These are phyloP conservation scores for Debaryomycetaceae sp. DNA, from an alignment of 1,139 yeast genomes.

Conservation along the genomic window DNA sequence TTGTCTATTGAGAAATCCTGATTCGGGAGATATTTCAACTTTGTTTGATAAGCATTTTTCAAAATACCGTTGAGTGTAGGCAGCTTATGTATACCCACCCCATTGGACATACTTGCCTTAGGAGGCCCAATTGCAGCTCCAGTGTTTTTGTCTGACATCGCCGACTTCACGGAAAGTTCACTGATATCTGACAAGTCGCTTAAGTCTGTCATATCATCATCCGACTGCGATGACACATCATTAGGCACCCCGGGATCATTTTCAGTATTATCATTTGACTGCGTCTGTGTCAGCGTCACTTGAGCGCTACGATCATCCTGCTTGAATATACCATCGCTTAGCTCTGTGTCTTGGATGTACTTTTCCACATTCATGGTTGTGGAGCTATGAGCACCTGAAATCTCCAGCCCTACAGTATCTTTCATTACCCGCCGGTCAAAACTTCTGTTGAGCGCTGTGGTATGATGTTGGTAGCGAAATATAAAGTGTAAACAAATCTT, in stretches of 20 bases:
- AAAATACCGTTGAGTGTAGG: not conserved
- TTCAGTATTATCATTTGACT: not conserved
- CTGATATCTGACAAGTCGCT: not conserved
- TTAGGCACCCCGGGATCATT: not conserved
- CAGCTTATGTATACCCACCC: not conserved
- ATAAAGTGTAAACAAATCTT: not conserved
- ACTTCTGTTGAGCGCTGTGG: not conserved
- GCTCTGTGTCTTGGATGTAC: constrained; percentile 23
- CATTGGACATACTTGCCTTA: not conserved
- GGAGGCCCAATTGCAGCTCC: not conserved
- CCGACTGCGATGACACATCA: not conserved
- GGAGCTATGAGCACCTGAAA: constrained; percentile 18
- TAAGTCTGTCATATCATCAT: not conserved
- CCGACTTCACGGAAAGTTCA: not conserved
- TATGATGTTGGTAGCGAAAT: not conserved
- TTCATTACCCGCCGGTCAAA: not conserved
- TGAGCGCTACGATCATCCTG: not conserved
- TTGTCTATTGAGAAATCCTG: constrained; percentile 21
- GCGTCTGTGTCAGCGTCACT: not conserved
- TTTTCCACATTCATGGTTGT: constrained; percentile 21
- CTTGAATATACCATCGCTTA: constrained; percentile 16
- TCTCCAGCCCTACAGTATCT: constrained; percentile 15
- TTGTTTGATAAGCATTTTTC: constrained; percentile 24
- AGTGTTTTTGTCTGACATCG: not conserved
- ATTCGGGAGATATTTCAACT: constrained; percentile 35